These are phyloP conservation scores for Pythium brassicae DNA, from an alignment of 352 stramenopile genomes.

Conservation along the genomic window DNA sequence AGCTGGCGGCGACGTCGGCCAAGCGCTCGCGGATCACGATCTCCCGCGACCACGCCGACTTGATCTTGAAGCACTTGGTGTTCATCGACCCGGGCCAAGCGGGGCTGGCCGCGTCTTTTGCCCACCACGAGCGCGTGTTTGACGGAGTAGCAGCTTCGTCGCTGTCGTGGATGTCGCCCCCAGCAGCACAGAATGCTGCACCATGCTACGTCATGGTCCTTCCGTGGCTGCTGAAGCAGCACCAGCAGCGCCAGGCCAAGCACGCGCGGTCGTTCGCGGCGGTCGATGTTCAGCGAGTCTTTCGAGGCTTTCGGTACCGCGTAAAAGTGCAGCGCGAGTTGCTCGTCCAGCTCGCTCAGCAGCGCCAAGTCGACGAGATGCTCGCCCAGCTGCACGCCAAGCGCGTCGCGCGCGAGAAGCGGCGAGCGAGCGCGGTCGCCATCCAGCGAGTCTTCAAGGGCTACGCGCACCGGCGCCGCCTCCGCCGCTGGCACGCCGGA, in stretches of 20 bases:
- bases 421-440: slow-evolving; percentile 31
- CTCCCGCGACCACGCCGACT: slow-evolving; percentile 37
- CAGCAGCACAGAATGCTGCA: background rate
- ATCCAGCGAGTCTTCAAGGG: slow-evolving; percentile 68
- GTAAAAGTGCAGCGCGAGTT: slow-evolving; percentile 35
- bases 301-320: slow-evolving; percentile 57
- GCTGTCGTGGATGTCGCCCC: background rate
- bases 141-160: background rate
- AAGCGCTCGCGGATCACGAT: slow-evolving; percentile 31
- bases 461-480: slow-evolving; percentile 23
- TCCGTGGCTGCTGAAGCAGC: slow-evolving; percentile 35
- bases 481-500: slow-evolving; percentile 25
- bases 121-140: too few species aligned
- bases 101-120: background rate
- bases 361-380: slow-evolving; percentile 42
- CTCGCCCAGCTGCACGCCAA: slow-evolving; percentile 24
- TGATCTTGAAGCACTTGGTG: slow-evolving; percentile 36
- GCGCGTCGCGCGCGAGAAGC: slow-evolving; percentile 32
- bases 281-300: slow-evolving; percentile 44
- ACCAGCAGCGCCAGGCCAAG: slow-evolving; percentile 21
- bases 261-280: slow-evolving; percentile 22
- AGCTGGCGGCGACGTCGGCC: slow-evolving; percentile 32
- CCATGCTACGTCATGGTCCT: slow-evolving; percentile 33
- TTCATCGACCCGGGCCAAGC: slow-evolving; percentile 32
- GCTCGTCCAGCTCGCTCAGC: slow-evolving; percentile 41